Base-by-base conservation (phyloP, 177 flowering plant genomes). In the Telopea speciosissima region DNA sequence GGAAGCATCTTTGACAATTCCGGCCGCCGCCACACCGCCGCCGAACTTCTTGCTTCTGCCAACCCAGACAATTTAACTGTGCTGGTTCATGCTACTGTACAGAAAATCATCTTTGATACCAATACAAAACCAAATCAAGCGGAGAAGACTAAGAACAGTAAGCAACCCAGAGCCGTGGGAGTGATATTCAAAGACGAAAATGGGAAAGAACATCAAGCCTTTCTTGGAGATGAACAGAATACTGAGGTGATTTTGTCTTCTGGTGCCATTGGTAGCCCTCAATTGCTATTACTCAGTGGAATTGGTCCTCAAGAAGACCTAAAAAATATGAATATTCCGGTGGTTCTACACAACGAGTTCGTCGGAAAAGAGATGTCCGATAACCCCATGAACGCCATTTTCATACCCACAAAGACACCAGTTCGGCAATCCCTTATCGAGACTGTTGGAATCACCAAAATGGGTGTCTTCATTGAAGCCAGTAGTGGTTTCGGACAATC, bases 181-280 rank as follows among this genome's bases (percentile, higher is more conserved):
- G 97, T 91, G 3, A 24, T 85, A 26, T 96, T 93, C 87, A 85
- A 87, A 69, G 99, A 96, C 69, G 97, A 96, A 69, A 81, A 85
- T 2, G 99, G 96, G 16, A 76, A 79, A 25, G 56, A 70, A 40
- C 98, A 93, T 72, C 71, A 76, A 69, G 98, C 88, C 26, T 68
- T 68, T 64, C 83, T 91, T 3, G 75, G 72, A 26, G 80, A 66
- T 22, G 25, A 8, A 0, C 36, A 78, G 31, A 28, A 4, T 42
- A 91, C 95, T 67, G 97, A 96, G 74, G 77, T 96, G 22, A 86
- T 96, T 14, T 40, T 91, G 63, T 83, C 98, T 1, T 59, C 85
- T 9, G 98, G 99, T 24, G 97, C 99, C 5, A 85, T 96, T 21
- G 99, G 93, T 26, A 90, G 89, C 45, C 98, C 99, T 25, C 98